phyloP scores from a whole-genome alignment of 2,329 filamentous ascomycete genomes.

The Aspergillus awamori region DNA sequence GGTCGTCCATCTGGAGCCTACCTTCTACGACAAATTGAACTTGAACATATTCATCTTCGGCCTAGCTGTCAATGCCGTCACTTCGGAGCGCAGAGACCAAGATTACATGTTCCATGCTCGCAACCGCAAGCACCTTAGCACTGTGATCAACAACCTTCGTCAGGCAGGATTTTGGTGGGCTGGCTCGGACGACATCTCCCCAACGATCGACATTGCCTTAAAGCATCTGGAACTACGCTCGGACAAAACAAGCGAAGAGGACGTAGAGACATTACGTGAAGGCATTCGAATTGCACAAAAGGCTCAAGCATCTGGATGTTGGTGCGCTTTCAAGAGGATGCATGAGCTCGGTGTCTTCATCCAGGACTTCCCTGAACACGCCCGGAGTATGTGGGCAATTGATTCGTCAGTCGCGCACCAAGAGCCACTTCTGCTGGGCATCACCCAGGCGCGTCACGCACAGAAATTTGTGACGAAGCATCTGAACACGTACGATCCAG shows the following conservation, averaged over 20 bases:
- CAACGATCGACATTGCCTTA: conserved; percentile 66
- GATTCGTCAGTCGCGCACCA: conserved; percentile 45
- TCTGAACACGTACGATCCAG: conserved; percentile 39
- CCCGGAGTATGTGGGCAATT: conserved; percentile 69
- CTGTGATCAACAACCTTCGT: conserved; percentile 75
- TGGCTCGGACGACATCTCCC: conserved; percentile 70
- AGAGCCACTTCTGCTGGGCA: conserved; percentile 59
- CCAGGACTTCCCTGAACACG: conserved; percentile 64
- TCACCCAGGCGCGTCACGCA: conserved; percentile 59
- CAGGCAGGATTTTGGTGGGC: conserved; percentile 86
- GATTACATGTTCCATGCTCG: conserved; percentile 88
- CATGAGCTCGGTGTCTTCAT: conserved; percentile 81
- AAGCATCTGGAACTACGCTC: conserved; percentile 67
- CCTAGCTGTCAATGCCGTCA: conserved; percentile 82
- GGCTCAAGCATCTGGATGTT: conserved; percentile 64
- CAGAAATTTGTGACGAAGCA: conserved; percentile 56
- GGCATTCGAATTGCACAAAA: conserved; percentile 68
- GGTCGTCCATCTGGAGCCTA: conserved; percentile 74
- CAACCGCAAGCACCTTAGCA: conserved; percentile 67
- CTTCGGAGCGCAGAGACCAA: conserved; percentile 77
- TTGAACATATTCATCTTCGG: conserved; percentile 84
- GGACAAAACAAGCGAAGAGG: conserved; percentile 61
- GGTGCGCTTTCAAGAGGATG: conserved; percentile 66
- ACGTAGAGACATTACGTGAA: conserved; percentile 62
- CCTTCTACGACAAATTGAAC: conserved; percentile 79